Conservation (phyloP, 495 filamentous ascomycete species). For the Annulohypoxylon nitens region DNA sequence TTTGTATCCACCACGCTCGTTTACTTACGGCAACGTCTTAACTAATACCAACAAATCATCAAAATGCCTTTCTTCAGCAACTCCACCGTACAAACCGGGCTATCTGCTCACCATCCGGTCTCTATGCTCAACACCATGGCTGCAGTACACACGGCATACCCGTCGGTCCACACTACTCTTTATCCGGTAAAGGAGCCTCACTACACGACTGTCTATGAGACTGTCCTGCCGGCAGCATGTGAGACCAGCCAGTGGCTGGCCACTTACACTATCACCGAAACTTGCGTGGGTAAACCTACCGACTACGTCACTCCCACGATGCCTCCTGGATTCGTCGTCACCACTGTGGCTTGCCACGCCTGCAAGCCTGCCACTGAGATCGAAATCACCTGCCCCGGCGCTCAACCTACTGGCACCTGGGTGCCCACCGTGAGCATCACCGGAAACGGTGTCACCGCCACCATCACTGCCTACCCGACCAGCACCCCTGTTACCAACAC, state of each 20-base stretch:
- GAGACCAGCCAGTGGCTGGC: conserved; percentile 55
- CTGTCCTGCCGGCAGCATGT: conserved; percentile 55
- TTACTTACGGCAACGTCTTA: conserved; percentile 5
- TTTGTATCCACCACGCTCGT: conserved; percentile 27
- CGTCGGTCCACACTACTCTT: conserved; percentile 22
- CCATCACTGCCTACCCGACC: conserved; percentile 42
- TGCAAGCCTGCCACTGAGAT: conserved; percentile 49
- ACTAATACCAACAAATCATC: conserved; percentile 7
- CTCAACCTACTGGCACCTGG: conserved; percentile 47
- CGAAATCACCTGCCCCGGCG: conserved; percentile 55
- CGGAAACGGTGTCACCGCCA: conserved; percentile 55
- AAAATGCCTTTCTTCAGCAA: conserved; percentile 48
- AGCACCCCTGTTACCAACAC: background rate
- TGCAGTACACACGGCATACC: conserved; percentile 8
- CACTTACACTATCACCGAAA: conserved; percentile 63
- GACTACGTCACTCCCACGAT: conserved; percentile 44
- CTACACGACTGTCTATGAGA: conserved; percentile 61
- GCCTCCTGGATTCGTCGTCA: conserved; percentile 58
- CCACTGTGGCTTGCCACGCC: conserved; percentile 52
- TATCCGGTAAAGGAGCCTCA: conserved; percentile 41
- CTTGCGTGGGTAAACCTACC: conserved; percentile 50
- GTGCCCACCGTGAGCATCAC: conserved; percentile 41
- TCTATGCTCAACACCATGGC: conserved; percentile 21
- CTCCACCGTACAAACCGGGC: conserved; percentile 33
- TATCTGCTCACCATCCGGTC: conserved; percentile 37